Evolutionary conservation across 192 early-diverging fungal genomes (phyloP).

Genomic region (Podila epigama): DNA sequence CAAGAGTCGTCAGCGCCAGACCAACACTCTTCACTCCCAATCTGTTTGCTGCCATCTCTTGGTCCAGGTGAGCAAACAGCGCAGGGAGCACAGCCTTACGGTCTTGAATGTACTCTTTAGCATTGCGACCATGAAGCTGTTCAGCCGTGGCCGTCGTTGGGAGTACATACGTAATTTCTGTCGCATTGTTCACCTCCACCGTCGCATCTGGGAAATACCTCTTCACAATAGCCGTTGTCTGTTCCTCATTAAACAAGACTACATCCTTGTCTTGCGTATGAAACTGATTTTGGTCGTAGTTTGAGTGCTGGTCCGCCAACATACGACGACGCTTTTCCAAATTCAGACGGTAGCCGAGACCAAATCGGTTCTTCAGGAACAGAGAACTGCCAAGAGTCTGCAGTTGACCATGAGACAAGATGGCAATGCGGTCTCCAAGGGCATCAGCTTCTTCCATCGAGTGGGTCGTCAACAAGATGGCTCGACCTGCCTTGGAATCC

Average conservation of each 20-base stretch:
- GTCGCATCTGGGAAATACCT: constrained; percentile 47
- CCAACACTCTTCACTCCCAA: constrained; percentile 50
- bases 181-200: constrained; percentile 33
- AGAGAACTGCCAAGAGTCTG: constrained; percentile 59
- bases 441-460: constrained; percentile 73
- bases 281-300: neutral
- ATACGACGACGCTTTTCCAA: constrained; percentile 53
- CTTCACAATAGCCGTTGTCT: constrained; percentile 23
- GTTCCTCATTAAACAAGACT: constrained; percentile 36
- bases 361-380: constrained; percentile 65
- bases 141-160: constrained; percentile 34
- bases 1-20: constrained; percentile 54
- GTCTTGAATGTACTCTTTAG: constrained; percentile 35
- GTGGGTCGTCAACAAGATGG: constrained; percentile 69
- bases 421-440: constrained; percentile 55
- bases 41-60: constrained; percentile 32
- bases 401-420: constrained; percentile 58
- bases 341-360: constrained; percentile 62
- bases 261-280: neutral
- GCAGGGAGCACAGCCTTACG: constrained; percentile 25
- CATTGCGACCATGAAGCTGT: constrained; percentile 28
- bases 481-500: constrained; percentile 51
- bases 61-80: constrained; percentile 33
- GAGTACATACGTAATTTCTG: constrained; percentile 49
- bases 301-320: constrained; percentile 31